Evolutionary conservation across 331 rosid species (phyloP), one percentile per base, ranked within the genome.

Genomic region (Acacia concinna): DNA sequence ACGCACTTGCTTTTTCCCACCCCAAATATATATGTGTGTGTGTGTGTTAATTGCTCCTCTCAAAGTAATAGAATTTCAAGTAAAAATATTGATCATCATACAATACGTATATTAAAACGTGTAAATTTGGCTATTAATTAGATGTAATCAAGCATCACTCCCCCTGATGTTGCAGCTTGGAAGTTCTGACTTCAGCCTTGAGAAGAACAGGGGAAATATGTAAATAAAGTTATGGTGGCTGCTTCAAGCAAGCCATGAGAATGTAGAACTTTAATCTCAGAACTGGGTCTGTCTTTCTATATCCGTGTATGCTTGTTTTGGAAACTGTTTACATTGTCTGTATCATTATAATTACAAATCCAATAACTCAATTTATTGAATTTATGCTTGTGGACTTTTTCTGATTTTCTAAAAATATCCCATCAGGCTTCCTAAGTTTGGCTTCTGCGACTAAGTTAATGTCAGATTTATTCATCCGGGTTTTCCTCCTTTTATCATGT

Each of bases 181-280:
- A 40, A 15, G 8, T 52, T 72, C 32, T 71, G 57, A 66, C 28
- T 37, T 23, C n/a, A 34, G 28, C 8, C 32, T 60, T 25, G 20
- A 69, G 77, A 76, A 7, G 40, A 60, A 28, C 28, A 49, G 54
- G 76, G 25, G 17, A 76, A 59, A 75, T 63, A 35, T 46, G 18
- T 17, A 41, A 79, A 32, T 7, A 23, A 31, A 38, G 23, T 68
- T 66, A 18, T 54, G 79, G 41, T 66, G 37, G 79, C 28, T 23
- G 65, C n/a, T 75, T 30, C 46, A 21, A 49, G 62, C 63, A 23
- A 56, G 63, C 63, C 63, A 10, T 23, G 0, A 17, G 31, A 23
- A 65, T 83, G 66, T 41, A 68, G 34, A 44, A 65, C 75, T 75
- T 31, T 71, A 23, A 71, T 34, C 46, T 38, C 41, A 31, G 40